Conservation (phyloP, 805 yeast genomes). For the Yarrowia osloensis region DNA sequence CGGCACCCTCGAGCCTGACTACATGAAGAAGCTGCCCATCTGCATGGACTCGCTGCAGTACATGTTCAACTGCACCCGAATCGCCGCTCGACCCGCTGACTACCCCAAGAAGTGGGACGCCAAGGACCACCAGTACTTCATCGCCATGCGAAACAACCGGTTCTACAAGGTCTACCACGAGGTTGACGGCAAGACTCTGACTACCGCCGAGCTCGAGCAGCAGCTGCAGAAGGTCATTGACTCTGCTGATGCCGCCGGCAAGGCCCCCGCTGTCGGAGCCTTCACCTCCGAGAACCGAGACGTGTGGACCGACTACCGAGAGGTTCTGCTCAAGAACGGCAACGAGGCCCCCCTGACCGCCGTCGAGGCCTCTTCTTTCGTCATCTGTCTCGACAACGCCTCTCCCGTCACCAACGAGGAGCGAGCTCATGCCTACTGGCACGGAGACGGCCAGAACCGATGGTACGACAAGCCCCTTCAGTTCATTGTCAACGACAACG, state of each 20-base stretch:
- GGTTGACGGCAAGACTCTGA: constrained; percentile 43
- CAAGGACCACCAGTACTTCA: constrained; percentile 53
- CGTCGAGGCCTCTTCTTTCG: constrained; percentile 76
- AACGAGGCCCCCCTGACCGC: constrained; percentile 63
- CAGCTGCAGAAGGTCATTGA: constrained; percentile 61
- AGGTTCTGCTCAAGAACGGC: constrained; percentile 54
- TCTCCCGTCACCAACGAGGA: constrained; percentile 77
- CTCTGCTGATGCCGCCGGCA: constrained; percentile 45
- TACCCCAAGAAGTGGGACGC: constrained; percentile 44
- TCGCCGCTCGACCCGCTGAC: constrained; percentile 50
- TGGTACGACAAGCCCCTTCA: constrained; percentile 91
- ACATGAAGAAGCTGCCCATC: constrained; percentile 73
- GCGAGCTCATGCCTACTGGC: constrained; percentile 85
- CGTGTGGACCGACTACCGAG: constrained; percentile 65
- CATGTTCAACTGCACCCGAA: constrained; percentile 88
- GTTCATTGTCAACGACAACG: constrained; percentile 77
- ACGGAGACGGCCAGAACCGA: constrained; percentile 90
- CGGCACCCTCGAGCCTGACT: constrained; percentile 79
- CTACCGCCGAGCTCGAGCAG: constrained; percentile 47
- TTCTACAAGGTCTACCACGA: constrained; percentile 67
- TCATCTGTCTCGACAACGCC: constrained; percentile 74
- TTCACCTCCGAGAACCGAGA: constrained; percentile 86
- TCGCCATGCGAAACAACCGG: constrained; percentile 73
- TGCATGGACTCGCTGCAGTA: constrained; percentile 91
- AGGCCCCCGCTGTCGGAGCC: constrained; percentile 66